Conservation (phyloP, 257 asterid species). For the Capsicum rhomboideum region DNA sequence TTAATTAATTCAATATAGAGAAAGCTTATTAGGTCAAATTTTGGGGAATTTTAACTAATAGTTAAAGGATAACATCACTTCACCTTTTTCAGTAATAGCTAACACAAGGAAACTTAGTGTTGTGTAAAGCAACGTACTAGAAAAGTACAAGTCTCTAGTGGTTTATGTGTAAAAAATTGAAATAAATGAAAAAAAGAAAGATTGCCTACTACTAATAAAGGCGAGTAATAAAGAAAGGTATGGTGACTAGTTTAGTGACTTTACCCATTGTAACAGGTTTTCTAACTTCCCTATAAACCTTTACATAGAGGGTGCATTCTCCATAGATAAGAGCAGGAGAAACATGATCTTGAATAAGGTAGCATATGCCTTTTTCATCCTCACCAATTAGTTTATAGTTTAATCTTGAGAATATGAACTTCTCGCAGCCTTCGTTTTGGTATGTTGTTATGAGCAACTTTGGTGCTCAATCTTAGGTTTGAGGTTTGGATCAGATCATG, state of each 20-base stretch:
- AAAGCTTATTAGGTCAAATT: neutral
- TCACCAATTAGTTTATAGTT: too few species aligned
- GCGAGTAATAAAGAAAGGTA: too few species aligned
- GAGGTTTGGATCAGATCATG: neutral
- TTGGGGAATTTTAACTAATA: neutral
- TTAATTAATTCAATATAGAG: neutral
- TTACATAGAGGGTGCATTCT: neutral
- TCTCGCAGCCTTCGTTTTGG: too few species aligned
- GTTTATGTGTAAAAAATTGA: too few species aligned
- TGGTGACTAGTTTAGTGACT: too few species aligned
- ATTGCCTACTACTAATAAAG: too few species aligned
- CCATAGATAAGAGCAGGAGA: too few species aligned
- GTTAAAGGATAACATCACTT: neutral
- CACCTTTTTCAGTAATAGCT: neutral
- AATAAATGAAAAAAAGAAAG: too few species aligned
- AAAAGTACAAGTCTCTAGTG: too few species aligned
- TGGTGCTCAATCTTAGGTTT: neutral
- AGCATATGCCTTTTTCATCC: neutral
- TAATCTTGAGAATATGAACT: neutral
- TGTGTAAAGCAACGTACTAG: too few species aligned
- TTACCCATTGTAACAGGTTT: too few species aligned
- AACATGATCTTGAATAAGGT: neutral
- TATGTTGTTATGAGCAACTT: neutral
- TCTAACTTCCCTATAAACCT: neutral
- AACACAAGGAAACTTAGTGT: too few species aligned